Conservation (phyloP, 2,329 filamentous ascomycete species). For the Seiridium unicorne region DNA sequence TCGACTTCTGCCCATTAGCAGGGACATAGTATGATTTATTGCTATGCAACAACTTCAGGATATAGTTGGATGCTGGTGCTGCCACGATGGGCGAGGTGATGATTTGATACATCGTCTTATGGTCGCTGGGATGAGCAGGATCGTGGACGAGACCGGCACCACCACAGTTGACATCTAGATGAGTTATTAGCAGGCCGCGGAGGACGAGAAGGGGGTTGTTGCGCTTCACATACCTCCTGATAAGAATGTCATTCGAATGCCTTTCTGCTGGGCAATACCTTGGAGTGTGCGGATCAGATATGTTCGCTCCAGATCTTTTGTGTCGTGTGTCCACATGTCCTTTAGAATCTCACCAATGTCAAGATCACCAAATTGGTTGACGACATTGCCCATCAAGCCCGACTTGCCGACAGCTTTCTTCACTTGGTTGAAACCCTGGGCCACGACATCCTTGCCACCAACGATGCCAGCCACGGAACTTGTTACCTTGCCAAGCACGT, state of each 20-base stretch:
- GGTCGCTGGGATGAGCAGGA: conserved; percentile 83
- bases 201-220: background rate
- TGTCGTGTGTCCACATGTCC: conserved; percentile 98
- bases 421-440: conserved; percentile 88
- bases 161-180: conserved; percentile 76
- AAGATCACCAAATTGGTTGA: conserved; percentile 95
- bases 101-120: conserved; percentile 99
- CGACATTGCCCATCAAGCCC: conserved; percentile 90
- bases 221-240: conserved; percentile 65
- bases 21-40: conserved; percentile 91
- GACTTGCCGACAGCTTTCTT: conserved; percentile 97
- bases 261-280: conserved; percentile 92
- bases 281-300: conserved; percentile 96
- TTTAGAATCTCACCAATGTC: conserved; percentile 91
- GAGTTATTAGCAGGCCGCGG: conserved; percentile 18
- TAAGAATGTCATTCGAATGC: conserved; percentile 93
- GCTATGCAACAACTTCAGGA: conserved; percentile 93
- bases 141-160: conserved; percentile 95
- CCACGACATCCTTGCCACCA: conserved; percentile 89
- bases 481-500: conserved; percentile 91
- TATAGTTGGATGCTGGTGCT: conserved; percentile 78
- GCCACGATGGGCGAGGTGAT: conserved; percentile 93
- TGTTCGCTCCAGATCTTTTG: conserved; percentile 94
- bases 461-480: conserved; percentile 94
- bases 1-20: conserved; percentile 74